Evolutionary conservation across 208 protist species (phyloP), one percentile per base, ranked within the genome.

Genomic region (Crithidia acanthocephali): DNA sequence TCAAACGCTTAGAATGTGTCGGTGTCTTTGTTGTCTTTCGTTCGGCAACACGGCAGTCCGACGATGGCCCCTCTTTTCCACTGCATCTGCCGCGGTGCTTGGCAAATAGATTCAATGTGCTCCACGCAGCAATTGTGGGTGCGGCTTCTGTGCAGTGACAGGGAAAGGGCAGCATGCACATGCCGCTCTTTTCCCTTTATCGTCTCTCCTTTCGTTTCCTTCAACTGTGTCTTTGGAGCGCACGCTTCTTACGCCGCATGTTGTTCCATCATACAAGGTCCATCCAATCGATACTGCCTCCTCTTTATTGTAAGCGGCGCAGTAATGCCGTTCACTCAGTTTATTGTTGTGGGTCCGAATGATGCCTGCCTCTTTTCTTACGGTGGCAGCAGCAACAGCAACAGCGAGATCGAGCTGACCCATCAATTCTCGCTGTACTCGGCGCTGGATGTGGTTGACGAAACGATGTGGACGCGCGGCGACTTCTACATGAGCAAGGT

Each of bases 401-500:
- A 42, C 57, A 58, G 53, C 44, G 65, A 69, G n/a, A 61, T 70
- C n/a, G 59, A 66, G 8, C 50, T 74, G 40, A 67, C 57, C 64
- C 65, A 72, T 20, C 80, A 89, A 57, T 83, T 89, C 42, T 72
- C 79, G 33, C 48, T 89, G 20, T 86, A 83, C 60, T 74, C 80
- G 11, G 70, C 84, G 4, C 50, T 89, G 6, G 84, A 89, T 71
- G 73, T 81, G 4, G 27, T 86, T 5, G 84, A 89, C n/a, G 84
- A 89, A 51, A 63, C 42, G 13, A 63, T 89, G 47, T 89, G 84
- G 84, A 70, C 40, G 2, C 81, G 62, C 35, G 79, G 68, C 16
- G 80, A 89, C 40, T 79, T 83, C 42, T 74, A 83, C 44, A 57
- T 86, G 23, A 73, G 80, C 30, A 76, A 79, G 27, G 76, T 89